Evolutionary conservation across 2,329 filamentous ascomycete genomes (phyloP).

Genomic region (Colletotrichum spaethianum): DNA sequence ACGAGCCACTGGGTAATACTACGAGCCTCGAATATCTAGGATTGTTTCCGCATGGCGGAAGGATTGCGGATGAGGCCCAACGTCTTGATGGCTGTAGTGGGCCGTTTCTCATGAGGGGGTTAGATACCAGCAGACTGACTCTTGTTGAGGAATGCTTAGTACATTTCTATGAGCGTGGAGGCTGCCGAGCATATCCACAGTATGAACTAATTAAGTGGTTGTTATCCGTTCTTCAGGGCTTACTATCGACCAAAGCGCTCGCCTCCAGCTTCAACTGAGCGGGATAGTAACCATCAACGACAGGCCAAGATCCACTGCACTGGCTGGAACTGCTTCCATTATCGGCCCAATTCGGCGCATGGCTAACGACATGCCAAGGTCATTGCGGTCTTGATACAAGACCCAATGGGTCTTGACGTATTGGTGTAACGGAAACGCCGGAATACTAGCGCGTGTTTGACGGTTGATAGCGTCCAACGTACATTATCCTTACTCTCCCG

Average conservation of each 20-base stretch:
- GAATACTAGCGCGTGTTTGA: too few relatives aligned
- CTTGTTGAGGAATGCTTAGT: constrained; percentile 56
- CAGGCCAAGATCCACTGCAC: too few relatives aligned
- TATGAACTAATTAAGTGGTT: background rate
- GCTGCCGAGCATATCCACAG: constrained; percentile 39
- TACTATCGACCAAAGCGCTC: too few relatives aligned
- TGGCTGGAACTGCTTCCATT: background rate
- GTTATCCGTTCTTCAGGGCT: background rate
- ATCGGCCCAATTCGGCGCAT: background rate
- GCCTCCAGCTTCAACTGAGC: too few relatives aligned
- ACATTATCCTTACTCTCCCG: background rate
- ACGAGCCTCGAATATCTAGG: constrained; percentile 8
- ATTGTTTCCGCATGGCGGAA: too few relatives aligned
- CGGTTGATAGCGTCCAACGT: too few relatives aligned
- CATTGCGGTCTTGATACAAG: background rate
- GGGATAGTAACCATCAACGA: too few relatives aligned
- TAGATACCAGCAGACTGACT: background rate
- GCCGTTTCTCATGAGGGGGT: constrained; percentile 42
- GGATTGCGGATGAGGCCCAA: too few relatives aligned
- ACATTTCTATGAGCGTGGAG: constrained; percentile 55
- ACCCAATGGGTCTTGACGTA: too few relatives aligned
- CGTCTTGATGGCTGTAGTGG: constrained; percentile 44
- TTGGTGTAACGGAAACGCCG: too few relatives aligned
- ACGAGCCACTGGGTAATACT: constrained; percentile 2
- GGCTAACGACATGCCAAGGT: background rate